Evolutionary conservation across 768 basidiomycete species (phyloP).

Genomic region (Mycena maculata): DNA sequence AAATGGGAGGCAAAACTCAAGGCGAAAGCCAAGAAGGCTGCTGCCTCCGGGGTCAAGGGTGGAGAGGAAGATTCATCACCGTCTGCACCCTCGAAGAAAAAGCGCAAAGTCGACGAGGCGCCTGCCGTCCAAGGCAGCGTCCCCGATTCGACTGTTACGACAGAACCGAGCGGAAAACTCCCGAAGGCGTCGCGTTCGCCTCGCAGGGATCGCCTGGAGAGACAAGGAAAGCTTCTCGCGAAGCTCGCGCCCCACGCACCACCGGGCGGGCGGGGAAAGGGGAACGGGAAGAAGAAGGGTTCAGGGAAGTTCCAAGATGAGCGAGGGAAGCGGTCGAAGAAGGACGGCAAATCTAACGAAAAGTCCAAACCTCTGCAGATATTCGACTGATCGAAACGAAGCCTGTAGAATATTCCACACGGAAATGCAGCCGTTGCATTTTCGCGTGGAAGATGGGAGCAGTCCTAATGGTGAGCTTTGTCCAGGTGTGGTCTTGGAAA

Average conservation of each 20-base stretch:
- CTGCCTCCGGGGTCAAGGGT: conserved; percentile 24
- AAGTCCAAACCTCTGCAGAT: conserved; percentile 30
- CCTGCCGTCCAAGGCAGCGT: background rate
- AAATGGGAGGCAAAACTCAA: conserved; percentile 57
- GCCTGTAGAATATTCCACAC: no score
- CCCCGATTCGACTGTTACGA: background rate
- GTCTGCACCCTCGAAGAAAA: conserved; percentile 28
- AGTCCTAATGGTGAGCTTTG: no score
- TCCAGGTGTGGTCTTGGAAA: no score
- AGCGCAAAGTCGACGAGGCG: conserved; percentile 32
- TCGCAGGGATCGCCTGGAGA: conserved; percentile 23
- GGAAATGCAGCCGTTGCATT: no score
- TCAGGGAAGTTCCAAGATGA: background rate
- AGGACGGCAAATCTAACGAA: conserved; percentile 21
- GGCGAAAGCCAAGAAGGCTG: conserved; percentile 52
- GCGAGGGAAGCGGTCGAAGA: conserved; percentile 28
- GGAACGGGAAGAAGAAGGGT: conserved; percentile 28
- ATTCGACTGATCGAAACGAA: conserved; percentile 32
- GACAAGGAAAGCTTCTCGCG: conserved; percentile 23
- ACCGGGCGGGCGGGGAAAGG: conserved; percentile 25
- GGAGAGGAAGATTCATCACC: background rate
- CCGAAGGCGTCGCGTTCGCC: conserved; percentile 26
- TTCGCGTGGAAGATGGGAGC: no score
- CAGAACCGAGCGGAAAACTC: background rate
- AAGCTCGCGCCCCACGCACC: conserved; percentile 12